Evolutionary conservation across 1,284 basidiomycete species (phyloP).

Genomic region (Cystobasidium slooffiae): DNA sequence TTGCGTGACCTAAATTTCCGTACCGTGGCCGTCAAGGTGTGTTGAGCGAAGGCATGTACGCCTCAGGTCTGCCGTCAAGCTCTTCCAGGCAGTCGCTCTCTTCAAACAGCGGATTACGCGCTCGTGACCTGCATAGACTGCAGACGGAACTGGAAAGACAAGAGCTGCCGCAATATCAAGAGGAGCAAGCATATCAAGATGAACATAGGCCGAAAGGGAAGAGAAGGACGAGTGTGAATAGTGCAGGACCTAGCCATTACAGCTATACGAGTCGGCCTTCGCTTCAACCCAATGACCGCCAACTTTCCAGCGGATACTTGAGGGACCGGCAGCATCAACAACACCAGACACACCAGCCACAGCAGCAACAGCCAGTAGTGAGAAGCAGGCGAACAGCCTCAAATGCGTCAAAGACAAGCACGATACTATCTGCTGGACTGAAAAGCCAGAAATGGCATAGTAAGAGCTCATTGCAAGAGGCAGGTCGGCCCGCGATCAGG

Average conservation of each 20-base stretch:
- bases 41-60: constrained; percentile 18
- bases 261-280: constrained; percentile 28
- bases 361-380: constrained; percentile 1
- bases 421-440: constrained; percentile 26
- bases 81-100: constrained; percentile 24
- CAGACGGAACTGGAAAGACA: constrained; percentile 15
- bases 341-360: neutral
- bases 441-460: neutral
- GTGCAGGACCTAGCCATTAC: constrained; percentile 20
- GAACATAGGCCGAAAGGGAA: constrained; percentile 4
- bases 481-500: constrained; percentile 9
- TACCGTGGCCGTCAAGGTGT: too few relatives aligned
- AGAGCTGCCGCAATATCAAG: constrained; percentile 7
- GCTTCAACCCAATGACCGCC: constrained; percentile 30
- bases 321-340: constrained; percentile 4
- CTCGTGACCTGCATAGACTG: constrained; percentile 20
- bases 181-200: constrained; percentile 15
- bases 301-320: constrained; percentile 27
- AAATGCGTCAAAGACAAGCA: constrained; percentile 41
- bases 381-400: constrained; percentile 27
- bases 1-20: too few relatives aligned
- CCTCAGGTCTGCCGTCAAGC: constrained; percentile 14
- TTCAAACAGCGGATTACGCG: constrained; percentile 24
- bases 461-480: neutral
- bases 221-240: constrained; percentile 16